Evolutionary conservation across 345 rosid species (phyloP).

Genomic region (Citrus maxima): DNA sequence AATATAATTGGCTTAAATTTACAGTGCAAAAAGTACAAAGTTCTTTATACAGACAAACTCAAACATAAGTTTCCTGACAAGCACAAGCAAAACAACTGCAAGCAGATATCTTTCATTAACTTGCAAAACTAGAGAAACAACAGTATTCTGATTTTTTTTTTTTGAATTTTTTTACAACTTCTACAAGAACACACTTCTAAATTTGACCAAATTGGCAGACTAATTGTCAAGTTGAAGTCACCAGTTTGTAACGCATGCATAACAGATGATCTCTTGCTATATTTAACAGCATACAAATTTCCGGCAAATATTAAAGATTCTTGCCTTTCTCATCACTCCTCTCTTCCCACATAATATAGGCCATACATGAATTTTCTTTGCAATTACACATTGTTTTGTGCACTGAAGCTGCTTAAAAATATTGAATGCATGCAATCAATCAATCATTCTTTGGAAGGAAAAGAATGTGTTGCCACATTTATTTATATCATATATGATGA

Average conservation of each 20-base stretch:
- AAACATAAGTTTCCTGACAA: background rate
- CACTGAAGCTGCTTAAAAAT: background rate
- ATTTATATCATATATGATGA: background rate
- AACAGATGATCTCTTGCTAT: background rate
- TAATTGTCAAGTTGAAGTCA: background rate
- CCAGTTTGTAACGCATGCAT: background rate
- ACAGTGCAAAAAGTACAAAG: background rate
- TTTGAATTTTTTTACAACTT: background rate
- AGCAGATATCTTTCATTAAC: background rate
- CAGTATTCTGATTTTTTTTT: background rate
- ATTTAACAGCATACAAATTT: background rate
- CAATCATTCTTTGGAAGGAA: background rate
- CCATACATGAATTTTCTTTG: background rate
- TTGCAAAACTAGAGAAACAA: background rate
- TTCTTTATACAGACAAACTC: background rate
- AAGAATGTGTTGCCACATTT: slow-evolving; percentile 1
- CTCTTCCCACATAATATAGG: background rate
- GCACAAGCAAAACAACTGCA: background rate
- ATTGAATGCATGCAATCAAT: background rate
- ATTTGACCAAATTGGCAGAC: background rate
- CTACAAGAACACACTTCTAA: background rate
- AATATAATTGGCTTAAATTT: background rate
- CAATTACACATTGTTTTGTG: background rate
- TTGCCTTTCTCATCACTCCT: background rate
- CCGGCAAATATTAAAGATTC: background rate